These are phyloP conservation scores for Phialocephala sp. DNA, from an alignment of 2,329 filamentous ascomycete species.

Conservation along the genomic window DNA sequence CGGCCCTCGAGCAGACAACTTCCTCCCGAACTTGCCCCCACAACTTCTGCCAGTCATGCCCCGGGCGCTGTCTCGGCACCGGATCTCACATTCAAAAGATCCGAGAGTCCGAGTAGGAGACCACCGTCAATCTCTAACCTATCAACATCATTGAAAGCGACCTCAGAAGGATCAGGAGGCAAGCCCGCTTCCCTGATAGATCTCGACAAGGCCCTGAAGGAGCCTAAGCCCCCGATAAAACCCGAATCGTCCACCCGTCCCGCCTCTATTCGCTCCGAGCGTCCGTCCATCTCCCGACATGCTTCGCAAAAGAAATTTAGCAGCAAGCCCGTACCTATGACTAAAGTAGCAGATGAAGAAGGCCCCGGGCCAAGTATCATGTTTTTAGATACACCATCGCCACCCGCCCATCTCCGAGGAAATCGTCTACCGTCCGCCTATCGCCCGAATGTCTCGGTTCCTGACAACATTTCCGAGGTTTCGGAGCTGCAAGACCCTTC, in stretches of 20 bases:
- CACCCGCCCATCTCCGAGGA: slow-evolving; percentile 26
- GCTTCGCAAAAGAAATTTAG: slow-evolving; percentile 69
- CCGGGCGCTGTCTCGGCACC: slow-evolving; percentile 20
- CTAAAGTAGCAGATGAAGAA: slow-evolving; percentile 68
- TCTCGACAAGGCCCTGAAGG: slow-evolving; percentile 20
- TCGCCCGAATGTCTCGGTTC: slow-evolving; percentile 18
- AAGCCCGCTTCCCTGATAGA: slow-evolving; percentile 28
- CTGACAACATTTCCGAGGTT: slow-evolving; percentile 31
- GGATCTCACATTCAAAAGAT: slow-evolving; percentile 15
- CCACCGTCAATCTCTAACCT: slow-evolving; percentile 28
- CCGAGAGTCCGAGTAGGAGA: slow-evolving; percentile 23
- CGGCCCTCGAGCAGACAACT: slow-evolving; percentile 20
- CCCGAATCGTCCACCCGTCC: slow-evolving; percentile 32
- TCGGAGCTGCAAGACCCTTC: slow-evolving; percentile 19
- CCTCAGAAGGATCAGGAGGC: slow-evolving; percentile 16
- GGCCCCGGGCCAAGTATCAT: slow-evolving; percentile 73
- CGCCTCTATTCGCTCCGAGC: slow-evolving; percentile 42
- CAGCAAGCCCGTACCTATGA: slow-evolving; percentile 74
- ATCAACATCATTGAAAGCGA: slow-evolving; percentile 26
- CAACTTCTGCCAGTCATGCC: slow-evolving; percentile 5
- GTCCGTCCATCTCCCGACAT: slow-evolving; percentile 58
- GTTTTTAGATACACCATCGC: slow-evolving; percentile 62
- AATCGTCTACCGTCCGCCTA: slow-evolving; percentile 40
- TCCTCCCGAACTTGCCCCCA: slow-evolving; percentile 1
- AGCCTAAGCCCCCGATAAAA: slow-evolving; percentile 6